Evolutionary conservation across 345 rosid species (phyloP), one percentile per base, ranked within the genome.

Genomic region (Linum lewisii): DNA sequence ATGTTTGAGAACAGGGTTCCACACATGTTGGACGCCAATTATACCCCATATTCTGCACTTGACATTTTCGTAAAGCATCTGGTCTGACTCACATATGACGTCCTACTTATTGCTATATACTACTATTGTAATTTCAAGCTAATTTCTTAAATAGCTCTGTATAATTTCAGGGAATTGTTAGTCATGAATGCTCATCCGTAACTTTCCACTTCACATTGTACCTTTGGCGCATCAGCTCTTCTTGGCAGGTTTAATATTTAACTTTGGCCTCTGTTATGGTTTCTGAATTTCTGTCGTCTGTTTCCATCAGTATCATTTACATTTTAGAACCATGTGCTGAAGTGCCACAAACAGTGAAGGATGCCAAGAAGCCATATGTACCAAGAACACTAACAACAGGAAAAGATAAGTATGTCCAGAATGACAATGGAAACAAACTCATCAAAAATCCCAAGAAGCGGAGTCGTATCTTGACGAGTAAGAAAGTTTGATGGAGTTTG

Each of bases 1-100:
- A 88, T 91, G 95, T 84, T 86, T 80, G 95, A 86, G 79, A 91
- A 91, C 69, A 95, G 98, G 15, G 98, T 86, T 72, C 96, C 96
- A 0, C 98, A 91, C 76, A 88, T 91, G 98, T 64, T 91, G 74
- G 92, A 88, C 63, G 82, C 84, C 61, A 95, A 91, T 73, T 91
- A 88, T 51, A 86, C 96, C 63, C 96, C 98, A 24, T 80, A 81
- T 69, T 91, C 98, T 37, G 98, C 98, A 32, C 95, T 91, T 57
- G 95, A 91, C 73, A 91, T 91, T 54, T 91, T 88, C 78, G 96
- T 91, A 73, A 91, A 91, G 83, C 96, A 91, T 79, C 77, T 91
- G 88, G 96, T 91, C 58, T 69, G 86, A 63, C 74, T 36, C 2
- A 64, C 58, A 26, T 58, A 61, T 61, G n/a, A n/a, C n/a, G 19